Percentiles rank a stretch among this genome's conserved stretches.
Conservation (phyloP, 805 yeast species). For the Wickerhamomyces hampshirensis region DNA sequence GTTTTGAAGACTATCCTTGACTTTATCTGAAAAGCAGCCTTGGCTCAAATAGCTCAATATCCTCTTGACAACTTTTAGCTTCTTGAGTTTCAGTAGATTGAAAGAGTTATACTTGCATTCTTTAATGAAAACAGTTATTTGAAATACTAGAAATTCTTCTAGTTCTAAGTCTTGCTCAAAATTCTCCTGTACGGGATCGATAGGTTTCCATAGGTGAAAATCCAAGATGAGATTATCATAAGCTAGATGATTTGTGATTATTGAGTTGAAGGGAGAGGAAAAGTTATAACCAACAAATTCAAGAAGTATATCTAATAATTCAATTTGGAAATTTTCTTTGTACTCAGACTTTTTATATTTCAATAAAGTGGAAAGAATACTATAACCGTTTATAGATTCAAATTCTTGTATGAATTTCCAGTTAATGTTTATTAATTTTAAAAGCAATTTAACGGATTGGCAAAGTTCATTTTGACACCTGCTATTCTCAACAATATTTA, state of each 20-base stretch:
- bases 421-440: slow-evolving; percentile 39
- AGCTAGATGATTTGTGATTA: slow-evolving; percentile 50
- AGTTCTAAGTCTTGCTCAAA: slow-evolving; percentile 34
- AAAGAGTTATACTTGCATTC: slow-evolving; percentile 46
- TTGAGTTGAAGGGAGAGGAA: slow-evolving; percentile 46
- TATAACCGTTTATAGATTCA: slow-evolving; percentile 57
- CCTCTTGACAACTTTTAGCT: slow-evolving; percentile 42
- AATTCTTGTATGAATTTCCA: slow-evolving; percentile 53
- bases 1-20: slow-evolving; percentile 33
- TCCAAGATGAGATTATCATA: slow-evolving; percentile 59
- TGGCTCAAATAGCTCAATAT: slow-evolving; percentile 25
- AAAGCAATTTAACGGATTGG: slow-evolving; percentile 35
- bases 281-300: slow-evolving; percentile 53
- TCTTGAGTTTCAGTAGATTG: slow-evolving; percentile 49
- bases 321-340: slow-evolving; percentile 29
- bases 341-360: slow-evolving; percentile 35
- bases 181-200: slow-evolving; percentile 6
- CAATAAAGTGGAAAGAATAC: slow-evolving; percentile 48
- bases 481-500: slow-evolving; percentile 43
- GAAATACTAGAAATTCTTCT: slow-evolving; percentile 49
- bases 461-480: slow-evolving; percentile 30
- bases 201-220: slow-evolving; percentile 51
- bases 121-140: slow-evolving; percentile 49
- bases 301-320: slow-evolving; percentile 44
- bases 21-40: slow-evolving; percentile 30